Evolutionary conservation across 179 eudicot genomes (phyloP).

Genomic region (Pouteria campechiana): DNA sequence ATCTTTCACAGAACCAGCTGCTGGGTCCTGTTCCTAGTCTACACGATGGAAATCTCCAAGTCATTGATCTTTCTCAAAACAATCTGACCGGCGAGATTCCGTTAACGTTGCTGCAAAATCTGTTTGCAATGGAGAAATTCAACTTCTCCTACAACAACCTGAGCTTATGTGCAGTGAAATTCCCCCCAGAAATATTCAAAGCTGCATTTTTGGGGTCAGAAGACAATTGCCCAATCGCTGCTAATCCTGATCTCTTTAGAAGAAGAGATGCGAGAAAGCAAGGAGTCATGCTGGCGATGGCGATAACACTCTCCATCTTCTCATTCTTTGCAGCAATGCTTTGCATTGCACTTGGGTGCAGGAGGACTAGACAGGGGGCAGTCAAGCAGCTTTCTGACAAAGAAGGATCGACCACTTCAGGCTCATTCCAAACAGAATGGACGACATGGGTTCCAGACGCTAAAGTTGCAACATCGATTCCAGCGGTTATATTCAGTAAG

Average conservation of each 20-base stretch:
- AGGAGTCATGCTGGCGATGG: constrained; percentile 44
- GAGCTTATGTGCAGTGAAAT: constrained; percentile 26
- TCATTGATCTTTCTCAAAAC: constrained; percentile 48
- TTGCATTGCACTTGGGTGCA: constrained; percentile 33
- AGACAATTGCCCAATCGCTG: constrained; percentile 52
- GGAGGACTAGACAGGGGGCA: constrained; percentile 35
- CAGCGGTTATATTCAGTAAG: constrained; percentile 48
- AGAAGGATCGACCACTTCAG: constrained; percentile 34
- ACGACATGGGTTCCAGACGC: constrained; percentile 67
- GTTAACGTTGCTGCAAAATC: constrained; percentile 14
- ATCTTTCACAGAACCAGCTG: constrained; percentile 42
- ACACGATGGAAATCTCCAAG: constrained; percentile 15
- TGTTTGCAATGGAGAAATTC: constrained; percentile 38
- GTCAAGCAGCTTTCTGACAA: constrained; percentile 30
- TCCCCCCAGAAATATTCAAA: constrained; percentile 18
- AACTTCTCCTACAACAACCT: constrained; percentile 56
- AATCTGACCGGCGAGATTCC: constrained; percentile 46
- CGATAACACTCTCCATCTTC: constrained; percentile 22
- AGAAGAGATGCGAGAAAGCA: constrained; percentile 20
- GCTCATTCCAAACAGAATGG: constrained; percentile 55
- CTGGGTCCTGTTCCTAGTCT: constrained; percentile 25
- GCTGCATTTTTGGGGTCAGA: constrained; percentile 37
- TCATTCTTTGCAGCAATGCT: constrained; percentile 34
- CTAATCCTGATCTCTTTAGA: constrained; percentile 31
- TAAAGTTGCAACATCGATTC: constrained; percentile 41